Base-by-base conservation (phyloP, 495 filamentous ascomycete genomes). In the Penicillium desertorum region DNA sequence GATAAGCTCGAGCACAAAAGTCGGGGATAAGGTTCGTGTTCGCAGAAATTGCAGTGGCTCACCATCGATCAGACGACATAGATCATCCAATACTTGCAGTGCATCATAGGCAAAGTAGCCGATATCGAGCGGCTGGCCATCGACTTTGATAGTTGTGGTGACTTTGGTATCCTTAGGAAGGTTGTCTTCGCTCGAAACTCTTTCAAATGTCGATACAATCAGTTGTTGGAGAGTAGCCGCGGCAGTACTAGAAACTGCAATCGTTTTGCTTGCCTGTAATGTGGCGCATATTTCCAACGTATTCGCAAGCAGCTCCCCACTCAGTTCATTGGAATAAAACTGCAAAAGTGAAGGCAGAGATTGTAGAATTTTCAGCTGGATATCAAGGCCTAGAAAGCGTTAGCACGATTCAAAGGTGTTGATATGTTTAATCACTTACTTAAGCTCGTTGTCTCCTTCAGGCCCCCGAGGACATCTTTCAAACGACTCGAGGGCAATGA, bases 311-410 rank as follows among this genome's bases (percentile, higher is more conserved):
- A 96, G 79, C 49, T 92, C 88, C 3, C 88, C 91, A 50, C 85
- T 85, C 27, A 98, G 72, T 43, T 92, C 88, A 54, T 82, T 81
- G 0, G 90, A 86, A 74, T 97, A 98, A 68, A 94, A 94, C 61
- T 97, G 92, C 8, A 97, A 75, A 37, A 98, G 67, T 1, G 91
- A 88, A n/a, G 95, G 94, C 30, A 98, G 76, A 0, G 92, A 89
- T 68, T 98, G 94, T 17, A 98, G 77, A 29, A 98, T 95, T 73
- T 97, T 98, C 49, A 98, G 82, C 64, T 98, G 94, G 3, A 97
- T 87, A 70, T 98, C 95, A 47, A 95, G 82, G 32, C 87, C 92
- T 81, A 72, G 63, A 23, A 63, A 72, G 4, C n/a, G 52, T 81
- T 49, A 79, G 70, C 48, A 58, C 22, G 4, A 10, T 5, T 17